Percentiles rank a stretch among this genome's conserved stretches.
Evolutionary conservation across 2,329 filamentous ascomycete genomes (phyloP).

Genomic region (Ceratocystis destructans): DNA sequence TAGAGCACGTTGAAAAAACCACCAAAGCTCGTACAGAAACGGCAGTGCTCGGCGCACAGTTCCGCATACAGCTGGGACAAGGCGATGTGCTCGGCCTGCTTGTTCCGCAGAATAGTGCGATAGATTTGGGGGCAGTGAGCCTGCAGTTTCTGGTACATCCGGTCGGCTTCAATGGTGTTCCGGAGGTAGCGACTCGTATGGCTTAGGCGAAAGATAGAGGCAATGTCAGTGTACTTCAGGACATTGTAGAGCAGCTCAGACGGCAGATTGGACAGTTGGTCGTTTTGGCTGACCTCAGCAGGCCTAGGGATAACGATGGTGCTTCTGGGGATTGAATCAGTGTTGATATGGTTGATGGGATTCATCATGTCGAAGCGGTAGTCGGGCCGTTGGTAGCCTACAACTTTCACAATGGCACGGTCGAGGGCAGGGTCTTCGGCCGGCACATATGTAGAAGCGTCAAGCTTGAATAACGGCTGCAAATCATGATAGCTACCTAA

Average conservation of each 20-base stretch:
- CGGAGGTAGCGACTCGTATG: conserved; percentile 8
- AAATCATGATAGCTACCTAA: too few relatives aligned
- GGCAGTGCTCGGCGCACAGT: conserved; percentile 1
- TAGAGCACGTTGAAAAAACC: conserved; percentile 11
- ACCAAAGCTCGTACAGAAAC: conserved; percentile 6
- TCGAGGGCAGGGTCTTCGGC: too few relatives aligned
- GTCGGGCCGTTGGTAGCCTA: too few relatives aligned
- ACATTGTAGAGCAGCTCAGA: conserved; percentile 3
- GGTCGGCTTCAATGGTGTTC: not conserved
- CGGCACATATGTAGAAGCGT: too few relatives aligned
- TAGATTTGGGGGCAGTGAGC: not conserved
- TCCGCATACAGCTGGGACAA: not conserved
- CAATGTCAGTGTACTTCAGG: not conserved
- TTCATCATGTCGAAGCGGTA: too few relatives aligned
- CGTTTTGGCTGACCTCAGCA: not conserved
- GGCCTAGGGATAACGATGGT: not conserved
- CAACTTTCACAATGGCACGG: too few relatives aligned
- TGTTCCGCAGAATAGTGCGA: conserved; percentile 3
- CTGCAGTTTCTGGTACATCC: not conserved
- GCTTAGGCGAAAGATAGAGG: conserved; percentile 6
- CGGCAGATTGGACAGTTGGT: conserved; percentile 2
- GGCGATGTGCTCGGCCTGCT: not conserved
- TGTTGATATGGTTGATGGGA: too few relatives aligned
- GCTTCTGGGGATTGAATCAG: too few relatives aligned
- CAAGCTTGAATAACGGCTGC: too few relatives aligned